Base-by-base conservation (phyloP, 805 yeast genomes). In the Pichia paraexigua region DNA sequence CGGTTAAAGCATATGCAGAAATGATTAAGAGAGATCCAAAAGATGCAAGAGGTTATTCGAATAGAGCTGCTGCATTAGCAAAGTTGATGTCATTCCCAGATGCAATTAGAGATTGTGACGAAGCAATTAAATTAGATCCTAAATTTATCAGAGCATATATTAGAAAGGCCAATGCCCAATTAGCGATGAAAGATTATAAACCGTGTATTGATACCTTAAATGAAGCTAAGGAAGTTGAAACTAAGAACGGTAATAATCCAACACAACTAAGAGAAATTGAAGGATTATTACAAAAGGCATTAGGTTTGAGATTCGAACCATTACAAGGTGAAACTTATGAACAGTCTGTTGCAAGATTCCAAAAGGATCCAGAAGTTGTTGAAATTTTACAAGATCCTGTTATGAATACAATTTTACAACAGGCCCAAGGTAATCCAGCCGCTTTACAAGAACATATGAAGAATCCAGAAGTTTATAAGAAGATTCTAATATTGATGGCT, bases 71-170 rank as follows among this genome's bases (percentile, higher is more conserved):
- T 41, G 96, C 96, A 1, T 79, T 86, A 66, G 84, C 96, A 45
- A 94, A 94, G 71, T 79, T 94, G 60, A 81, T 92, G 87, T 88
- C 97, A 13, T 94, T 92, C 86, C 97, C 97, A 20, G 98, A 92
- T 60, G 97, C 96, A 18, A 84, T 94, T 52, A 78, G 79, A 61
- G 99, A 94, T 71, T 90, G 97, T 75, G 87, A 92, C 63, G 68
- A 72, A 53, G 99, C 99, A 39, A 87, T 94, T 61, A 81, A 79
- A 65, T 80, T 82, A 60, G 98, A 94, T 69, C 96, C 97, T 45
- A 70, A 74, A 21, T 94, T 94, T 70, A 76, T 92, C 63, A 87
- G 96, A 73, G 99, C 98, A 3, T 94, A 91, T 69, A 87, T 94
- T 58, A 85, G 99, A 74, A 94, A 94, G 75, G 98, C 99, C 40